Conservation (phyloP, 1,139 yeast genomes). For the Sugiyamaella pinicola region DNA sequence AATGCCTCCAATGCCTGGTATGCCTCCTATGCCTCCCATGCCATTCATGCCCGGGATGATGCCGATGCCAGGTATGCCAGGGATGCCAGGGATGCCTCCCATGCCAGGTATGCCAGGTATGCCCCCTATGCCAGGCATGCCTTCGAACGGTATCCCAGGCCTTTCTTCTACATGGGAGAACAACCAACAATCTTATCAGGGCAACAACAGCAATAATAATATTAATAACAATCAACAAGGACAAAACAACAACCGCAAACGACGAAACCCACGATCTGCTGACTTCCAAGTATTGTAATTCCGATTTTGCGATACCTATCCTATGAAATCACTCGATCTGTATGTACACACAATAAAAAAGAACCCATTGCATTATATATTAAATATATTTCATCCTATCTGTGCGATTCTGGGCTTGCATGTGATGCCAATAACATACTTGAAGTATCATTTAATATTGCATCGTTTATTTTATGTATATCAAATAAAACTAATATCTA, state of each 20-base stretch:
- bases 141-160: slow-evolving; percentile 13
- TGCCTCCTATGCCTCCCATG: slow-evolving; percentile 25
- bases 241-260: slow-evolving; percentile 10
- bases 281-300: slow-evolving; percentile 12
- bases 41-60: slow-evolving; percentile 8
- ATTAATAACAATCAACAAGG: slow-evolving; percentile 1
- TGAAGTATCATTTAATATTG: no score
- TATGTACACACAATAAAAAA: not conserved
- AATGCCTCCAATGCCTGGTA: slow-evolving; percentile 31
- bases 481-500: not conserved
- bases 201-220: not conserved
- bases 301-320: not conserved
- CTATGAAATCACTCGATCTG: no score
- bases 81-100: not conserved
- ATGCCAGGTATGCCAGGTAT: slow-evolving; percentile 12
- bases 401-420: not conserved
- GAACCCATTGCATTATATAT: not conserved
- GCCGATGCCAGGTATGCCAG: not conserved
- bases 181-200: not conserved
- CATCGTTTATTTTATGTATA: no score
- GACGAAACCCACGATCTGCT: slow-evolving; percentile 11
- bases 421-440: no score
- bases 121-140: slow-evolving; percentile 2
- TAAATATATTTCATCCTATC: not conserved
- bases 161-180: slow-evolving; percentile 1